phyloP scores from a whole-genome alignment of 1,139 yeast genomes.

The Candida sanyaensis region DNA sequence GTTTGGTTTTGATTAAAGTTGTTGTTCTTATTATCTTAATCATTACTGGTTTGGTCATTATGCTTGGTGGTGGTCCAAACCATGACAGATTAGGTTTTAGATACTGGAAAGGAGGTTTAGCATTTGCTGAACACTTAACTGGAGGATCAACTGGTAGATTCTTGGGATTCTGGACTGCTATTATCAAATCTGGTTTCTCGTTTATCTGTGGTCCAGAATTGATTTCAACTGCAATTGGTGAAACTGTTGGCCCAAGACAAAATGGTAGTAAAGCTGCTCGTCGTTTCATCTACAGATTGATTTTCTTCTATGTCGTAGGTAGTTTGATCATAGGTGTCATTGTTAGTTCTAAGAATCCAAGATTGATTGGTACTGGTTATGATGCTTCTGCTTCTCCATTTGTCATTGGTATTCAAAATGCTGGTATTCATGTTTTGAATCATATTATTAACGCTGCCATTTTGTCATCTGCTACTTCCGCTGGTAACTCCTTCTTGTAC shows the following conservation, averaged over 20 bases:
- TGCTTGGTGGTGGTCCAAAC: slow-evolving; percentile 56
- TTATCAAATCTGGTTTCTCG: slow-evolving; percentile 41
- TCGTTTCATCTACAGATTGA: slow-evolving; percentile 49
- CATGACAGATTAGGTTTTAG: slow-evolving; percentile 63
- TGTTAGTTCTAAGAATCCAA: slow-evolving; percentile 34
- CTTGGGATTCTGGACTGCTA: slow-evolving; percentile 41
- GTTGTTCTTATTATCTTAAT: slow-evolving; percentile 40
- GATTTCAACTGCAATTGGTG: slow-evolving; percentile 42
- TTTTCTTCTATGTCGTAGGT: slow-evolving; percentile 48
- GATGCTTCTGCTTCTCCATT: slow-evolving; percentile 54
- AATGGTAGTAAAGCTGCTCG: slow-evolving; percentile 48
- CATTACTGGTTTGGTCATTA: slow-evolving; percentile 44
- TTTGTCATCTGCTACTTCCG: slow-evolving; percentile 67
- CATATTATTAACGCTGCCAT: slow-evolving; percentile 71
- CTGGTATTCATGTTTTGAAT: slow-evolving; percentile 61
- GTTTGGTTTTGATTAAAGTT: slow-evolving; percentile 60
- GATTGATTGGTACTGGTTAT: slow-evolving; percentile 32
- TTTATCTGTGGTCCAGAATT: slow-evolving; percentile 43
- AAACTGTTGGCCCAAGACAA: slow-evolving; percentile 45
- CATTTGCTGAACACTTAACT: slow-evolving; percentile 44
- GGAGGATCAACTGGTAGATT: slow-evolving; percentile 62
- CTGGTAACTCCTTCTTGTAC: slow-evolving; percentile 66
- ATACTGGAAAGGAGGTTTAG: slow-evolving; percentile 63
- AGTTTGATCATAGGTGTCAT: slow-evolving; percentile 50
- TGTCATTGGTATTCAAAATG: slow-evolving; percentile 55